Conservation (phyloP, 31 red algal genomes). For the Endocladia muricata region DNA sequence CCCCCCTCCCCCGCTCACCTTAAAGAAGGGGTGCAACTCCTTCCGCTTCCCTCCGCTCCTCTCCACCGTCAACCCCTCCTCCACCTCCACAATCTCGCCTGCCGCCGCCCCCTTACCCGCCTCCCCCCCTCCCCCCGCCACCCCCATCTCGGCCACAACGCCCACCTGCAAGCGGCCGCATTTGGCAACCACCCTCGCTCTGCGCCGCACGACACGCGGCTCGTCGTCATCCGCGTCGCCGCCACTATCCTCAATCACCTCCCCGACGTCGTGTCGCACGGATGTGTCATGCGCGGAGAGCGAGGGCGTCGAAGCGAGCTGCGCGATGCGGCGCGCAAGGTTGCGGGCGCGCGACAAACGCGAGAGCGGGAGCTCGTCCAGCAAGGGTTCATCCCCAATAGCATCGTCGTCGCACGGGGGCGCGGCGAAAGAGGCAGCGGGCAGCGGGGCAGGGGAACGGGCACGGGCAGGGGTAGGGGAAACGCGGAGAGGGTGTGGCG, state of each 20-base stretch:
- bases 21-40: slow-evolving; percentile 60
- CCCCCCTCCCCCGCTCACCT: slow-evolving; percentile 28
- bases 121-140: neutral
- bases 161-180: neutral
- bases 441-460: too few species aligned
- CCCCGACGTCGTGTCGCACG: too few species aligned
- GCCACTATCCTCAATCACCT: too few species aligned
- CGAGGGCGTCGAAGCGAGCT: neutral
- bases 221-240: too few species aligned
- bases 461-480: too few species aligned
- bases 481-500: too few species aligned
- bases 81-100: neutral
- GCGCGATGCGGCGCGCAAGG: neutral
- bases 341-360: neutral
- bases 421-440: too few species aligned
- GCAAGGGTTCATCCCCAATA: too few species aligned
- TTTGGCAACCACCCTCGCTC: neutral
- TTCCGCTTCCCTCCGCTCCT: slow-evolving; percentile 13
- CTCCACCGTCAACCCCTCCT: neutral
- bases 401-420: too few species aligned
- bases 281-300: too few species aligned
- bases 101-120: neutral
- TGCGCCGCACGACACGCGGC: too few species aligned
- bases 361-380: neutral
- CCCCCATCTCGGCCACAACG: neutral